These are phyloP conservation scores for Ogataea methylovora DNA, from an alignment of 805 yeast genomes.

Conservation along the genomic window DNA sequence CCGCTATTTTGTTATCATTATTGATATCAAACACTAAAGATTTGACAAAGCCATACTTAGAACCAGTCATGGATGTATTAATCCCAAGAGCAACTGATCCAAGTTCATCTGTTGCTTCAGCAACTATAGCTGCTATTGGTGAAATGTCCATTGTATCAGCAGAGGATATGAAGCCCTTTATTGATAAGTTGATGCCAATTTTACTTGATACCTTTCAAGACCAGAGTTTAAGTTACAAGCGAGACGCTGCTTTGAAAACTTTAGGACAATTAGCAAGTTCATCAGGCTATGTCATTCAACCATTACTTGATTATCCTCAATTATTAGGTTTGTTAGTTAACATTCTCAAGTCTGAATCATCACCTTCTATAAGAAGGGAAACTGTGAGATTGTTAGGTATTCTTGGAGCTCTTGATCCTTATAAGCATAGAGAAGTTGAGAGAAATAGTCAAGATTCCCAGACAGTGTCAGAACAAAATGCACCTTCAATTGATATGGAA, in stretches of 20 bases:
- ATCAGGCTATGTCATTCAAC: constrained; percentile 93
- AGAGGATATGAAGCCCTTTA: constrained; percentile 66
- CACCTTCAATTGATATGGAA: constrained; percentile 86
- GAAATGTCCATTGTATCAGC: constrained; percentile 87
- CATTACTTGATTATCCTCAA: constrained; percentile 86
- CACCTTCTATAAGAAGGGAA: constrained; percentile 71
- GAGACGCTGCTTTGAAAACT: constrained; percentile 85
- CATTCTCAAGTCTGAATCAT: constrained; percentile 73
- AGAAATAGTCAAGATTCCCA: constrained; percentile 32
- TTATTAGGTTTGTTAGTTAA: constrained; percentile 73
- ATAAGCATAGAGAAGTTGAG: constrained; percentile 88
- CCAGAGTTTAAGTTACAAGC: constrained; percentile 78
- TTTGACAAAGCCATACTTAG: constrained; percentile 83
- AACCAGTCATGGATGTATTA: constrained; percentile 81
- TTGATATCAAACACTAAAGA: constrained; percentile 73
- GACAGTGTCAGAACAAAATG: constrained; percentile 61
- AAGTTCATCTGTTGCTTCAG: constrained; percentile 77
- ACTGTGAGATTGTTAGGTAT: constrained; percentile 87
- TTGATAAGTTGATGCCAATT: constrained; percentile 77
- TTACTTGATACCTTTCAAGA: constrained; percentile 85
- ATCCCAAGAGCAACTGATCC: constrained; percentile 67
- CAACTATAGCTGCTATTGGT: constrained; percentile 81
- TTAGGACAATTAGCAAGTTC: constrained; percentile 85
- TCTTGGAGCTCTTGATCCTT: constrained; percentile 94
- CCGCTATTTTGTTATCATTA: constrained; percentile 66